Evolutionary conservation across 2,329 filamentous ascomycete species (phyloP).

Genomic region (Corniculantispora saksenae): DNA sequence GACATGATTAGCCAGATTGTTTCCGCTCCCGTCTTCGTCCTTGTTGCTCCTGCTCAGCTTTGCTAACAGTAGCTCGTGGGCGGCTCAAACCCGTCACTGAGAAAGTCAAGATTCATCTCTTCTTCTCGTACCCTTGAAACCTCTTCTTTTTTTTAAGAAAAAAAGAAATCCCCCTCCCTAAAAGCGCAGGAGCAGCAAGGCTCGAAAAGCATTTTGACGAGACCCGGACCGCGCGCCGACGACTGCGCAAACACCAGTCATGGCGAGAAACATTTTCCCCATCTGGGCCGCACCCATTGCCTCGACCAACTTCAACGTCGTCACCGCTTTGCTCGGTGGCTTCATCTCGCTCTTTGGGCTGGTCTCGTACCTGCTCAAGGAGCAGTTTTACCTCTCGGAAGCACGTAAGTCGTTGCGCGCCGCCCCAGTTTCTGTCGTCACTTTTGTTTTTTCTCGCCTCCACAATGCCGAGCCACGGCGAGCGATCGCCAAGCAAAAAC

Average conservation of each 20-base stretch:
- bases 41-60: slow-evolving; percentile 17
- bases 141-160: neutral
- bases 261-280: slow-evolving; percentile 15
- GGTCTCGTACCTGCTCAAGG: slow-evolving; percentile 86
- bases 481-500: slow-evolving; percentile 12
- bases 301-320: slow-evolving; percentile 79
- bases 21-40: slow-evolving; percentile 5
- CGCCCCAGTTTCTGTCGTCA: neutral
- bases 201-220: neutral
- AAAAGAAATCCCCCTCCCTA: too few relatives aligned
- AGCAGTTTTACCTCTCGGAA: slow-evolving; percentile 88
- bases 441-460: neutral
- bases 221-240: too few relatives aligned
- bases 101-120: neutral
- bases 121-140: neutral
- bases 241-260: neutral
- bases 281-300: slow-evolving; percentile 48
- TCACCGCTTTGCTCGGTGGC: slow-evolving; percentile 77
- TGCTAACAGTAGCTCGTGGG: slow-evolving; percentile 22
- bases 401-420: slow-evolving; percentile 64
- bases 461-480: neutral
- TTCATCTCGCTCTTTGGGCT: slow-evolving; percentile 90
- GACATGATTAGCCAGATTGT: slow-evolving; percentile 17
- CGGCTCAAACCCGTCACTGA: slow-evolving; percentile 13
- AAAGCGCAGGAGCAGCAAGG: slow-evolving; percentile 4